phyloP scores from a whole-genome alignment of 2,329 filamentous ascomycete species.

The Venturia pyrina region DNA sequence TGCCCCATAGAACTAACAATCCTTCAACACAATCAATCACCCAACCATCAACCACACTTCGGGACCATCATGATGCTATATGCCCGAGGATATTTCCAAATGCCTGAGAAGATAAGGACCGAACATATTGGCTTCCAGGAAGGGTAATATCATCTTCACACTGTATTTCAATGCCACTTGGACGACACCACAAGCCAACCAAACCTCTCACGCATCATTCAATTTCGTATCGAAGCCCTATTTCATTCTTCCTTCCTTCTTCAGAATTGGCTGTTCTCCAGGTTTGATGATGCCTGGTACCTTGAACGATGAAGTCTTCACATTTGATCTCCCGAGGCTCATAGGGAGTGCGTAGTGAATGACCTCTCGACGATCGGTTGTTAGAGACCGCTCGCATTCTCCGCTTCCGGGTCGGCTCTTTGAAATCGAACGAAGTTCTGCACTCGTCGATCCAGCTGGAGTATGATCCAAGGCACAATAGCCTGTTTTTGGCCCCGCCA shows the following conservation, averaged over 20 bases:
- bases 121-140: no score
- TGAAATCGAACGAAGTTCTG: background rate
- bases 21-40: background rate
- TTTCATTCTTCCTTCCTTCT: background rate
- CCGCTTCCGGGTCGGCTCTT: background rate
- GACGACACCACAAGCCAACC: no score
- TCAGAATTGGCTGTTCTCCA: background rate
- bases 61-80: no score
- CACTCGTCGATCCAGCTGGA: background rate
- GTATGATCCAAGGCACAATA: background rate
- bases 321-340: background rate
- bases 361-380: background rate
- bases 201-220: no score
- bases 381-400: background rate
- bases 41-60: background rate
- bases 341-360: background rate
- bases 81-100: background rate
- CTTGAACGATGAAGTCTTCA: background rate
- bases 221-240: background rate
- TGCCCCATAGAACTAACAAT: background rate
- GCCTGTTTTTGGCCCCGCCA: background rate
- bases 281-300: background rate
- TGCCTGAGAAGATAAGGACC: no score
- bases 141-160: no score
- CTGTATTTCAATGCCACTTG: no score